Conservation (phyloP, 306 rosid species). For the Casuarina glauca region DNA sequence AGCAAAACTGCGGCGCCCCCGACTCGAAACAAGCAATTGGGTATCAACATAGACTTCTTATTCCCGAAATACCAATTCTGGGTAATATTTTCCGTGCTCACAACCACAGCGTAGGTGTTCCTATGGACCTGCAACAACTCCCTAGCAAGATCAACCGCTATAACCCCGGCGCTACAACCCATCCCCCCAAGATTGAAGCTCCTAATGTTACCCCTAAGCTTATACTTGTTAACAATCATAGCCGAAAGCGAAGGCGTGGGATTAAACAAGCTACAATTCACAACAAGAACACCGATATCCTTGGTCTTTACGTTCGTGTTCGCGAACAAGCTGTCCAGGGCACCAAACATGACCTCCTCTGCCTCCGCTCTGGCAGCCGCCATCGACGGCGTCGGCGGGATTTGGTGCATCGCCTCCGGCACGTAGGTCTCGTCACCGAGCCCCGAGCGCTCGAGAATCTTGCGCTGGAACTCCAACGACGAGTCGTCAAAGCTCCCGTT, state of each 20-base stretch:
- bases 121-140: constrained; percentile 65
- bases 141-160: constrained; percentile 71
- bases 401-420: constrained; percentile 64
- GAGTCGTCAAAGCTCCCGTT: constrained; percentile 66
- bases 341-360: constrained; percentile 67
- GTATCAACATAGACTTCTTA: constrained; percentile 72
- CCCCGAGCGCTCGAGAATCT: constrained; percentile 64
- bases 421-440: constrained; percentile 72
- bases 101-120: constrained; percentile 70
- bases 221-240: constrained; percentile 71
- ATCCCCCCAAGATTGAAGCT: constrained; percentile 83
- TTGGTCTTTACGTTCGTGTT: constrained; percentile 50
- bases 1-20: constrained; percentile 61
- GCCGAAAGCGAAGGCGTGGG: constrained; percentile 75
- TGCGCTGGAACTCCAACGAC: constrained; percentile 69
- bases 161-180: constrained; percentile 85
- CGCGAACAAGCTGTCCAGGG: constrained; percentile 54
- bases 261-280: constrained; percentile 68
- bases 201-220: constrained; percentile 62
- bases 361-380: constrained; percentile 69
- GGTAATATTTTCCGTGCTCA: constrained; percentile 73
- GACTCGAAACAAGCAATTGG: constrained; percentile 72
- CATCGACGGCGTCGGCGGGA: constrained; percentile 68
- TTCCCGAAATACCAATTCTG: constrained; percentile 82
- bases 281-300: constrained; percentile 67